A percentile compares a stretch with the other conserved stretches of the same genome.
phyloP scores from a whole-genome alignment of 768 basidiomycete species.

The Dacryopinax spathularia region DNA sequence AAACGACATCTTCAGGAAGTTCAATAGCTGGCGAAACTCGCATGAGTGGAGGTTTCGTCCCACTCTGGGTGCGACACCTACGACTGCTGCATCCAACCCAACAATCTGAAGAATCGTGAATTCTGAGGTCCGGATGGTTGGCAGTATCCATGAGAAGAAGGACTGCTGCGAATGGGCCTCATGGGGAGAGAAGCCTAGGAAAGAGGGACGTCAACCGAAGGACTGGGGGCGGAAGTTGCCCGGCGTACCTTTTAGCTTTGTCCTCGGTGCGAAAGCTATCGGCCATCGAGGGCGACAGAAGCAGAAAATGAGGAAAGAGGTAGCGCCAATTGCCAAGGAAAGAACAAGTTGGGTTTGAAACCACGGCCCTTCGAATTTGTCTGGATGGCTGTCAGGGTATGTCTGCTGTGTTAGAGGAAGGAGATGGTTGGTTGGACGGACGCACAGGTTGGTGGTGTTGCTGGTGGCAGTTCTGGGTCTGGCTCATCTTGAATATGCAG shows the following conservation, averaged over 20 bases:
- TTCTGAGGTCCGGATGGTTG: slow-evolving; percentile 79
- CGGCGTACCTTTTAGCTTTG: slow-evolving; percentile 73
- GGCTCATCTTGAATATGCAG: not conserved
- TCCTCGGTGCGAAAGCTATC: slow-evolving; percentile 78
- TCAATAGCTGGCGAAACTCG: slow-evolving; percentile 57
- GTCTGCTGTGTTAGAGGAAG: not conserved
- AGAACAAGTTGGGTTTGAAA: slow-evolving; percentile 79
- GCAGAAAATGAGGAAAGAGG: slow-evolving; percentile 76
- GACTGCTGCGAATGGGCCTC: slow-evolving; percentile 76
- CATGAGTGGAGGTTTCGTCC: too few species aligned
- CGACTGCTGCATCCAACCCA: slow-evolving; percentile 91
- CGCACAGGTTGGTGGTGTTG: not conserved
- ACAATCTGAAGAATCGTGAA: slow-evolving; percentile 91
- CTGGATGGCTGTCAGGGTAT: slow-evolving; percentile 31
- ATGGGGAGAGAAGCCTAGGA: slow-evolving; percentile 76
- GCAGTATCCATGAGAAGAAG: slow-evolving; percentile 93
- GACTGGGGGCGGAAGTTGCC: too few species aligned
- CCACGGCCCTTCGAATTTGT: slow-evolving; percentile 86
- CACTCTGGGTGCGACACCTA: slow-evolving; percentile 28
- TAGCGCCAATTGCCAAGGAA: slow-evolving; percentile 59
- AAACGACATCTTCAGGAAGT: slow-evolving; percentile 92
- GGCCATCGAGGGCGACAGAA: slow-evolving; percentile 81
- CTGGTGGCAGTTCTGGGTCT: not conserved
- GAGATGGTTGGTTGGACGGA: not conserved
- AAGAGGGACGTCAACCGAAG: slow-evolving; percentile 8